Base-by-base conservation (phyloP, 495 filamentous ascomycete species). In the Pyronema omphalodes region DNA sequence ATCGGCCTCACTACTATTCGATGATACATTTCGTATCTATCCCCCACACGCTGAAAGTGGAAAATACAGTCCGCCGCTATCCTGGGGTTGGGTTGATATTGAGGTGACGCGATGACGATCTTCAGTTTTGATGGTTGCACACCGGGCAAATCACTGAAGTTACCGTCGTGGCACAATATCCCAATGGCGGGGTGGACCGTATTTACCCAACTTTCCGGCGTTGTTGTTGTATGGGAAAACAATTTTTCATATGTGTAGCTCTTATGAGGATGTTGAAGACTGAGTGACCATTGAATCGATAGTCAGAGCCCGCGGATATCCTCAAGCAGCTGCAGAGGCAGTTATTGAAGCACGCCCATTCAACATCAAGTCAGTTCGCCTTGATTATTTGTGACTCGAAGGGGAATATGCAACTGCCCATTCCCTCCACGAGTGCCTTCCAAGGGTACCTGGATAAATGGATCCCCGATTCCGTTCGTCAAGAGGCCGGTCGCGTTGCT, bases 311-410 rank as follows among this genome's bases (percentile, higher is more conserved):
- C 11, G 43, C 29, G 52, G 52, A 60, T 51, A 50, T 49, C 15
- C 19, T 64, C 40, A 64, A 60, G 45, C 51, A 58, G 43, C 46
- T 64, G 33, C 57, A 64, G 33, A 56, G 35, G 7, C 45, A 63
- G 14, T 64, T 43, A 14, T 9, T 43, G 37, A 52, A 52, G 29
- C 47, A 50, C 36, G 47, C 60, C 46, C 53, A 57, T n/a, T 37
- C 40, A 29, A 64, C 9, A 15, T n/a, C 55, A 41, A 65, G 55
- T 40, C 62, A 65, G 17, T 65, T 64, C 37, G 61, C 57, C 14
- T 55, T 65, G 36, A 53, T 65, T 40, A 56, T 65, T 39, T 59
- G 65, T 46, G 62, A 65, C 52, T 52, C 61, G 35, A 57, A 58
- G 34, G 62, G 62, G 11, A 58, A 54, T 23, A 9, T 40, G 11